Percentiles rank a stretch among this genome's conserved stretches.
These are phyloP conservation scores for Backusella sp. DNA, from an alignment of 192 early-diverging fungal genomes.

Conservation along the genomic window DNA sequence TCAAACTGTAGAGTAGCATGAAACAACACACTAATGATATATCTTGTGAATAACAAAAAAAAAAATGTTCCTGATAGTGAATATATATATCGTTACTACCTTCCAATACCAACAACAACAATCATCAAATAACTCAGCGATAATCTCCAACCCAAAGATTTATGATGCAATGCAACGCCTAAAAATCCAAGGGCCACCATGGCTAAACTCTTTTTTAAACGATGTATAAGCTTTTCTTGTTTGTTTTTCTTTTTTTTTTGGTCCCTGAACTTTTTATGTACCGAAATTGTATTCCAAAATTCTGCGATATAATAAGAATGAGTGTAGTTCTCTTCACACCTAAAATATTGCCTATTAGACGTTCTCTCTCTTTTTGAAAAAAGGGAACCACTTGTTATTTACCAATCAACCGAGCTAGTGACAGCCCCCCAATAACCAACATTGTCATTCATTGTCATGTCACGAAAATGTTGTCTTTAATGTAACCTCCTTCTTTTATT, in stretches of 20 bases:
- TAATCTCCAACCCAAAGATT: slow-evolving; percentile 19
- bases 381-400: background rate
- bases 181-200: slow-evolving; percentile 27
- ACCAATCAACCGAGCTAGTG: slow-evolving; percentile 37
- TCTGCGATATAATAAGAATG: slow-evolving; percentile 33
- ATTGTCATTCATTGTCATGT: background rate
- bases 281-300: slow-evolving; percentile 36
- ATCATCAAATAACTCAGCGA: slow-evolving; percentile 26
- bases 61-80: too few relatives aligned
- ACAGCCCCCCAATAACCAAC: slow-evolving; percentile 32
- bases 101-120: slow-evolving; percentile 30
- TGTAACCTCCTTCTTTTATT: background rate
- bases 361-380: background rate
- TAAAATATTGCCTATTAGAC: background rate
- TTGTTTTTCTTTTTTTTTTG: background rate
- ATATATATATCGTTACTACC: slow-evolving; percentile 6
- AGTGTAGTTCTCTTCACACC: slow-evolving; percentile 34
- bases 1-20: slow-evolving; percentile 33
- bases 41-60: background rate
- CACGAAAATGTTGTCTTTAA: too few relatives aligned
- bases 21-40: slow-evolving; percentile 21
- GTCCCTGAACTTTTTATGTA: slow-evolving; percentile 1
- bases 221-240: background rate
- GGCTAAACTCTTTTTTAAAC: slow-evolving; percentile 26
- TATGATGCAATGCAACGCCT: slow-evolving; percentile 23